Evolutionary conservation across 148 eudicot species (phyloP).

Genomic region (Vaccinium darrowii): DNA sequence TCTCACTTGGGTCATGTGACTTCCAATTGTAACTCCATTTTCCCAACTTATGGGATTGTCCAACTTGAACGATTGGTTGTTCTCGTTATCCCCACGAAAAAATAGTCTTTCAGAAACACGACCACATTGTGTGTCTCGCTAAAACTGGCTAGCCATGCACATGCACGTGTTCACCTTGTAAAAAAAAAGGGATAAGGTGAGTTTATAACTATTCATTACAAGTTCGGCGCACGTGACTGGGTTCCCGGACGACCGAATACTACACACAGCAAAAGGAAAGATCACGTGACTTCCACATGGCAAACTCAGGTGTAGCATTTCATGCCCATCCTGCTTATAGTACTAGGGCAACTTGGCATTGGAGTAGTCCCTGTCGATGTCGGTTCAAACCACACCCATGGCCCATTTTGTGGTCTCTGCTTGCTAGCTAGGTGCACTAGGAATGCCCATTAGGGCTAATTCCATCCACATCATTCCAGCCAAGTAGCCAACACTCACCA

Average conservation of each 20-base stretch:
- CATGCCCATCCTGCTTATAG: background rate
- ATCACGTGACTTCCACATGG: background rate
- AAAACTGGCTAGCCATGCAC: background rate
- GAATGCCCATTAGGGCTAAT: background rate
- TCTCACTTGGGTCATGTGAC: background rate
- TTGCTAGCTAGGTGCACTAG: too few relatives aligned
- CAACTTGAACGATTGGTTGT: background rate
- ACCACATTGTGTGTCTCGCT: background rate
- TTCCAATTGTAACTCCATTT: background rate
- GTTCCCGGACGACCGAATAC: background rate
- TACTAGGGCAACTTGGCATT: background rate
- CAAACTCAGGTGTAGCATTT: background rate
- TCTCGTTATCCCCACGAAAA: background rate
- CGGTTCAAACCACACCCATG: background rate
- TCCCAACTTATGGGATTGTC: background rate
- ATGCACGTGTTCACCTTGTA: background rate
- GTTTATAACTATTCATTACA: too few relatives aligned
- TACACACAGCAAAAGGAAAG: background rate
- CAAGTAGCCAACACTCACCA: too few relatives aligned
- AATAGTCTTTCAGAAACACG: background rate
- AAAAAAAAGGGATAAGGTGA: too few relatives aligned
- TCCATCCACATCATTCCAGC: background rate
- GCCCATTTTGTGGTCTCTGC: background rate
- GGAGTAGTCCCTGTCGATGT: background rate
- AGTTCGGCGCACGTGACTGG: background rate